Percentiles rank a stretch among this genome's conserved stretches.
Evolutionary conservation across 2,329 filamentous ascomycete genomes (phyloP).

Genomic region (Fusarium falciforme): DNA sequence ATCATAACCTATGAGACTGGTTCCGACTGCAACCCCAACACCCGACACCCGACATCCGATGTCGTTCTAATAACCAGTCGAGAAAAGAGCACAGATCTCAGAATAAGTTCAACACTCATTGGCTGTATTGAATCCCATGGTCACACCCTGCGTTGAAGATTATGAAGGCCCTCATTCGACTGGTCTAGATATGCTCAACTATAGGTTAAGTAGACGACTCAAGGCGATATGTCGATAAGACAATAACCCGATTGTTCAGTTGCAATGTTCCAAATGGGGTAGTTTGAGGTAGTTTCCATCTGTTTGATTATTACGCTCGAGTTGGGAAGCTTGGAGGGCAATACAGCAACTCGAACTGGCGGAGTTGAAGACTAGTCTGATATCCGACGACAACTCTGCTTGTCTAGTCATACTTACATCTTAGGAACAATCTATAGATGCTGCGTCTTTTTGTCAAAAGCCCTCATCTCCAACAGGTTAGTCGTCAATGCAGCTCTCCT

Average conservation of each 20-base stretch:
- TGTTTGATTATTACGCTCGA: neutral
- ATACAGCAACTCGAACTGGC: neutral
- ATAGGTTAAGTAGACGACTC: neutral
- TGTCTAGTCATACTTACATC: neutral
- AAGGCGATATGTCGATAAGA: neutral
- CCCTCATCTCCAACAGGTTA: neutral
- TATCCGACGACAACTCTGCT: neutral
- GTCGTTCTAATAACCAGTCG: neutral
- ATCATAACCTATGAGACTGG: neutral
- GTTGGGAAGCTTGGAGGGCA: neutral
- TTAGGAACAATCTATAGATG: neutral
- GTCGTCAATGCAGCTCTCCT: neutral
- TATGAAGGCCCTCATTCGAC: neutral
- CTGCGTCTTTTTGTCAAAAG: neutral
- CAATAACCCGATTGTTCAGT: neutral
- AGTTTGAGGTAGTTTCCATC: neutral
- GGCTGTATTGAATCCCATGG: neutral
- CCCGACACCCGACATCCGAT: neutral
- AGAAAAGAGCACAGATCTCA: neutral
- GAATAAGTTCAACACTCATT: neutral
- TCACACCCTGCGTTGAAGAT: neutral
- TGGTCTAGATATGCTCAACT: neutral
- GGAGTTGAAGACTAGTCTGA: neutral
- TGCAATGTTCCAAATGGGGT: neutral
- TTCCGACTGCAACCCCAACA: neutral